A percentile compares a stretch with the other conserved stretches of the same genome.
phyloP scores from a whole-genome alignment of 345 rosid genomes.

The Laguncularia racemosa region DNA sequence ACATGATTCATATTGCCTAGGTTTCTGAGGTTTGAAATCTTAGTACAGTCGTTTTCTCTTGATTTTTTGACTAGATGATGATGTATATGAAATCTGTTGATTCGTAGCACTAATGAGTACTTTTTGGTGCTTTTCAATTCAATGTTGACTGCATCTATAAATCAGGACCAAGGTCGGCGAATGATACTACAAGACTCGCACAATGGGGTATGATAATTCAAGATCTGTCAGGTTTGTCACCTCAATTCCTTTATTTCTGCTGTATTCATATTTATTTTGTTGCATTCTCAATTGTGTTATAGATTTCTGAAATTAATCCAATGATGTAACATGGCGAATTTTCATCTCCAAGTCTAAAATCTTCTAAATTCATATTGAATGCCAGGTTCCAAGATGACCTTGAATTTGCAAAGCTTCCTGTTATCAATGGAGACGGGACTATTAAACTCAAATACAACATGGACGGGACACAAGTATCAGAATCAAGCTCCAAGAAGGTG shows the following conservation, averaged over 20 bases:
- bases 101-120: background rate
- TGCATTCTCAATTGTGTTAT: background rate
- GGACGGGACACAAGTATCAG: slow-evolving; percentile 36
- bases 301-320: background rate
- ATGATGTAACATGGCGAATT: slow-evolving; percentile 1
- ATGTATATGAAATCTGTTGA: background rate
- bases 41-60: slow-evolving; percentile 14
- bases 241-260: slow-evolving; percentile 3
- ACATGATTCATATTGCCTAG: slow-evolving; percentile 18
- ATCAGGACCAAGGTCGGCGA: no score
- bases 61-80: background rate
- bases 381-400: slow-evolving; percentile 55
- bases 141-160: no score
- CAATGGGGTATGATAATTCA: slow-evolving; percentile 35
- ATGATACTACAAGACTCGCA: background rate
- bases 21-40: slow-evolving; percentile 16
- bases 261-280: background rate
- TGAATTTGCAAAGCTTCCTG: slow-evolving; percentile 31
- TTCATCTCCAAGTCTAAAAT: background rate
- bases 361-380: no score
- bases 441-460: slow-evolving; percentile 36
- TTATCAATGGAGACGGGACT: slow-evolving; percentile 32
- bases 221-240: slow-evolving; percentile 66
- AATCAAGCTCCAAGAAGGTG: slow-evolving; percentile 15
- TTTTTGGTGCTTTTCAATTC: no score